Percentiles rank a stretch among this genome's conserved stretches.
Conservation (phyloP, 352 stramenopile genomes). For the Phytophthora gonapodyides region DNA sequence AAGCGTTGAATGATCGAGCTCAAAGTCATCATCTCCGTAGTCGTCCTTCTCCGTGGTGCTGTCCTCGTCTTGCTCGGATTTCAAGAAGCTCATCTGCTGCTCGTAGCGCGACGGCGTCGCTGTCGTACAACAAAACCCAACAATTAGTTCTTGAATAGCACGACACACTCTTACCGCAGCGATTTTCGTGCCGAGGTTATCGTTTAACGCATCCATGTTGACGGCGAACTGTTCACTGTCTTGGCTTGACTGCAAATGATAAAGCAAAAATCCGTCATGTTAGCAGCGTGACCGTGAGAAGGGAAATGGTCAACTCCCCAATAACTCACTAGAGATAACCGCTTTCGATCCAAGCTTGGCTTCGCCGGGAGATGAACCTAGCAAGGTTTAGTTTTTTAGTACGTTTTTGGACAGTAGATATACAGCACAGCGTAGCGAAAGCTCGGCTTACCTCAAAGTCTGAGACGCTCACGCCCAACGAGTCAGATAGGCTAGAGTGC, state of each 20-base stretch:
- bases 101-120: conserved; percentile 49
- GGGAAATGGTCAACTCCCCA: not conserved
- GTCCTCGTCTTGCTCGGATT: conserved; percentile 28
- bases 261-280: not conserved
- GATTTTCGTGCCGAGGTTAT: conserved; percentile 37
- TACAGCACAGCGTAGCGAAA: not conserved
- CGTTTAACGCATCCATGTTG: conserved; percentile 62
- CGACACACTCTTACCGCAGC: no score
- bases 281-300: not conserved
- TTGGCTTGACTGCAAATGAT: conserved; percentile 53
- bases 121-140: conserved; percentile 4
- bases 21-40: conserved; percentile 68
- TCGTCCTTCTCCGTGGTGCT: conserved; percentile 39
- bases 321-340: conserved; percentile 54
- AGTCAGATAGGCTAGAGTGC: conserved; percentile 63
- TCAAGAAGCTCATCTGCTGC: conserved; percentile 26
- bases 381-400: not conserved
- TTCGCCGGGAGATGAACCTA: conserved; percentile 59
- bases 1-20: conserved; percentile 59
- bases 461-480: conserved; percentile 70
- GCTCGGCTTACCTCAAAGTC: conserved; percentile 69
- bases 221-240: conserved; percentile 81
- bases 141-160: not conserved
- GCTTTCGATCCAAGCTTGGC: conserved; percentile 45
- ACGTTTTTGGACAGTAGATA: no score